Conservation (phyloP, 2,329 filamentous ascomycete genomes). For the Colletotrichum tofieldiae region DNA sequence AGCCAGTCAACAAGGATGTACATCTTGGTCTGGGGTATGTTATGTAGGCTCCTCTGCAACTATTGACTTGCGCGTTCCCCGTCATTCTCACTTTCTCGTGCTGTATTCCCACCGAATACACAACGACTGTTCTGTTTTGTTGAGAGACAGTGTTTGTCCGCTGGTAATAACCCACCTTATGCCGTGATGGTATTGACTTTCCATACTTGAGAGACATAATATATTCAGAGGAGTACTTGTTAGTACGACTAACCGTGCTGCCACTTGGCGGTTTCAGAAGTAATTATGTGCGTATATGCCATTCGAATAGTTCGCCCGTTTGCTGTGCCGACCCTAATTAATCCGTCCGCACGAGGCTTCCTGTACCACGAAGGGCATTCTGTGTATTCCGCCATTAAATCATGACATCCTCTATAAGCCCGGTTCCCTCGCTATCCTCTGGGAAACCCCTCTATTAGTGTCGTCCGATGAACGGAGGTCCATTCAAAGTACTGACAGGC, state of each 20-base stretch:
- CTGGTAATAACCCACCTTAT: no score
- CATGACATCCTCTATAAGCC: neutral
- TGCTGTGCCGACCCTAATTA: neutral
- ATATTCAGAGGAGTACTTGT: neutral
- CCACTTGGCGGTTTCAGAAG: neutral
- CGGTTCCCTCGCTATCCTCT: neutral
- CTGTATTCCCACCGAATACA: neutral
- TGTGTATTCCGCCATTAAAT: neutral
- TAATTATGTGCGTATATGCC: neutral
- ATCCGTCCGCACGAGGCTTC: no score
- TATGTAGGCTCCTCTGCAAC: neutral
- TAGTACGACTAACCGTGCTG: neutral
- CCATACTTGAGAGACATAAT: neutral
- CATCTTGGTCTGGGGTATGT: neutral
- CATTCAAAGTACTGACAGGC: neutral
- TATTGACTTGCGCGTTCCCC: no score
- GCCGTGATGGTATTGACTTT: no score
- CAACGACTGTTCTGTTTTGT: neutral
- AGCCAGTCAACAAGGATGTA: neutral
- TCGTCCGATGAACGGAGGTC: neutral
- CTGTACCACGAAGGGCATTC: neutral
- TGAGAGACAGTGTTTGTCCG: no score
- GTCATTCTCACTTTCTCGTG: neutral
- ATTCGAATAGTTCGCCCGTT: neutral
- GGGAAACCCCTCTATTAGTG: neutral